These are phyloP conservation scores for Boletus barrowsii DNA, from an alignment of 768 basidiomycete species.

Conservation along the genomic window DNA sequence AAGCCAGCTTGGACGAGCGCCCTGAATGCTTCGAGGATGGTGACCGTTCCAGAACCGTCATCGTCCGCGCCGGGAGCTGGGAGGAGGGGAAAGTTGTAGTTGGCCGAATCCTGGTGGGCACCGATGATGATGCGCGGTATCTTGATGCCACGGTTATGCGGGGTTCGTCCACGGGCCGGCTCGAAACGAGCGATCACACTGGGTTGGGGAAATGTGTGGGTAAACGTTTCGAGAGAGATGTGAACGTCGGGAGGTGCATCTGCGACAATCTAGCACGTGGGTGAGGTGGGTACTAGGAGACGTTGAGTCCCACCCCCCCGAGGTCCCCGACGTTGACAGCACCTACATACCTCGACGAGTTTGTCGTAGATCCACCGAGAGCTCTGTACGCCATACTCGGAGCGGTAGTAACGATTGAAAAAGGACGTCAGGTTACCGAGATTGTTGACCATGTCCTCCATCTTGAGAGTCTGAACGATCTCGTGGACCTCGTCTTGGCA, in stretches of 20 bases:
- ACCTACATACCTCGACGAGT: slow-evolving; percentile 1
- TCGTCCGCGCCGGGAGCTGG: slow-evolving; percentile 51
- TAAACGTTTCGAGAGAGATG: slow-evolving; percentile 21
- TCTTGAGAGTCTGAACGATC: background rate
- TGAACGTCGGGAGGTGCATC: slow-evolving; percentile 10
- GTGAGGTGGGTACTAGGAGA: background rate
- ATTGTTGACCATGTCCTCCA: background rate
- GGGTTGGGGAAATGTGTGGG: slow-evolving; percentile 18
- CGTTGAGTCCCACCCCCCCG: too few relatives aligned
- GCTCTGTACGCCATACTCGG: slow-evolving; percentile 36
- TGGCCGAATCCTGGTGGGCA: slow-evolving; percentile 45
- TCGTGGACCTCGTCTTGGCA: background rate
- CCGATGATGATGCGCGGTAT: slow-evolving; percentile 38
- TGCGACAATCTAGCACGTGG: slow-evolving; percentile 6
- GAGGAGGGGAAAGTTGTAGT: slow-evolving; percentile 36
- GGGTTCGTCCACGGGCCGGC: slow-evolving; percentile 4
- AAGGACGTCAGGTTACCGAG: background rate
- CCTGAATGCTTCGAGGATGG: slow-evolving; percentile 76
- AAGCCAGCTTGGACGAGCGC: slow-evolving; percentile 67
- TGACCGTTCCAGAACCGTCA: slow-evolving; percentile 63
- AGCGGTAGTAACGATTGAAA: background rate
- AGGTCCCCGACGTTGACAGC: too few relatives aligned
- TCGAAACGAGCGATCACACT: slow-evolving; percentile 25
- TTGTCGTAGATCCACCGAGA: slow-evolving; percentile 37
- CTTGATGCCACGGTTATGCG: slow-evolving; percentile 5